Conservation (phyloP, 192 early-diverging fungal genomes). For the Lobosporangium transversale region DNA sequence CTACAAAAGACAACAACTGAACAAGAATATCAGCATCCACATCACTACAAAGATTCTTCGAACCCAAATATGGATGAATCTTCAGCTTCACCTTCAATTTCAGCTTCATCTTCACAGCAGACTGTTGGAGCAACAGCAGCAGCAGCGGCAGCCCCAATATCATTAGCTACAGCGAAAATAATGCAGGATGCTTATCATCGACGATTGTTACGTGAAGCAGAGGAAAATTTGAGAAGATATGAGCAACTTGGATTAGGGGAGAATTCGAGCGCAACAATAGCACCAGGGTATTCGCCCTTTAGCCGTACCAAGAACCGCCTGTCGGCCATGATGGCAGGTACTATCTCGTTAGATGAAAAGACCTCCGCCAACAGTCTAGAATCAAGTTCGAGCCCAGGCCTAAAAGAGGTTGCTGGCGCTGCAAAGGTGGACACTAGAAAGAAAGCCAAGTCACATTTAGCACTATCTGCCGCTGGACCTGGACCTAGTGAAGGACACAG, state of each 20-base stretch:
- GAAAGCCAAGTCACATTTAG: neutral
- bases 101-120: neutral
- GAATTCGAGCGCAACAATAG: constrained; percentile 2
- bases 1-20: constrained; percentile 37
- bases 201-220: constrained; percentile 58
- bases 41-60: constrained; percentile 4
- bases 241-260: constrained; percentile 59
- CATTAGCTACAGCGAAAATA: constrained; percentile 25
- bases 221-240: constrained; percentile 56
- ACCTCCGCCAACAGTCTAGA: neutral
- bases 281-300: constrained; percentile 22
- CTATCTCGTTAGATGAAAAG: neutral
- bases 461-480: neutral
- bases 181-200: constrained; percentile 52
- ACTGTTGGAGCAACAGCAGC: constrained; percentile 6
- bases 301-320: constrained; percentile 42
- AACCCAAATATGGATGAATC: neutral
- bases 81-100: no score
- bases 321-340: neutral
- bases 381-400: neutral
- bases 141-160: constrained; percentile 17
- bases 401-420: constrained; percentile 16
- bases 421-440: no score
- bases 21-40: constrained; percentile 13
- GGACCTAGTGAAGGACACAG: neutral